phyloP scores from a whole-genome alignment of 2,329 filamentous ascomycete species.

The Colletotrichum endophyticum region DNA sequence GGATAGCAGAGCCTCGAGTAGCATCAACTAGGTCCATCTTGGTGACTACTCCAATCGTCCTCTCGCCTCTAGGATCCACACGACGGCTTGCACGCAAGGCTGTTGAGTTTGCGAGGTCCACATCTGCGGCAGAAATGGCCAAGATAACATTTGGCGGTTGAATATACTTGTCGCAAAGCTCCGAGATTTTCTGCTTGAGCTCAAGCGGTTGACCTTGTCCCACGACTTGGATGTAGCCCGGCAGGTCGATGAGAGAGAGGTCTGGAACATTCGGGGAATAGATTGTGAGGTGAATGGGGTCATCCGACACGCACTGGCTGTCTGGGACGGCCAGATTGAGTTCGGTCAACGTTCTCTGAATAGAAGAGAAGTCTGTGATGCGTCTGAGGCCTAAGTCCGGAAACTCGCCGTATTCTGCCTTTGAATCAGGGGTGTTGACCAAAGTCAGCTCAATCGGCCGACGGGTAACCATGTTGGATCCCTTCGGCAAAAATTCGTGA shows the following conservation, averaged over 20 bases:
- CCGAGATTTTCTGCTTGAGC: conserved; percentile 93
- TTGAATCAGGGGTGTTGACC: conserved; percentile 89
- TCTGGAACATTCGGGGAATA: conserved; percentile 96
- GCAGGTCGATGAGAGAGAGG: conserved; percentile 92
- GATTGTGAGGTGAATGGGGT: conserved; percentile 94
- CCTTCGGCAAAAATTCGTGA: conserved; percentile 96
- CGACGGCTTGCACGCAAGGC: conserved; percentile 87
- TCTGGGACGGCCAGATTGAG: conserved; percentile 93
- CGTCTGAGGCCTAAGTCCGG: conserved; percentile 88
- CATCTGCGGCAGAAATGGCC: conserved; percentile 96
- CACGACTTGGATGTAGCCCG: conserved; percentile 96
- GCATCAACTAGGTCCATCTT: conserved; percentile 98
- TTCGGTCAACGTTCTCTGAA: conserved; percentile 93
- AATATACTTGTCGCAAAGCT: conserved; percentile 98
- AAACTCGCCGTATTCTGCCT: conserved; percentile 94
- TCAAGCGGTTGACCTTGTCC: conserved; percentile 89
- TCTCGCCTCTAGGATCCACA: conserved; percentile 91
- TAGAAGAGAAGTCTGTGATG: conserved; percentile 88
- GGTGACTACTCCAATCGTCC: conserved; percentile 97
- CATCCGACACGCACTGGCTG: conserved; percentile 90
- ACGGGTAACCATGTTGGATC: conserved; percentile 98
- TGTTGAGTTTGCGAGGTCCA: conserved; percentile 95
- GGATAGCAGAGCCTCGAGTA: conserved; percentile 74
- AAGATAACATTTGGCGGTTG: conserved; percentile 95
- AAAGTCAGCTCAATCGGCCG: conserved; percentile 95